Evolutionary conservation across 1,139 yeast species (phyloP).

Genomic region (Hemisphaericaspora lyxosophila): DNA sequence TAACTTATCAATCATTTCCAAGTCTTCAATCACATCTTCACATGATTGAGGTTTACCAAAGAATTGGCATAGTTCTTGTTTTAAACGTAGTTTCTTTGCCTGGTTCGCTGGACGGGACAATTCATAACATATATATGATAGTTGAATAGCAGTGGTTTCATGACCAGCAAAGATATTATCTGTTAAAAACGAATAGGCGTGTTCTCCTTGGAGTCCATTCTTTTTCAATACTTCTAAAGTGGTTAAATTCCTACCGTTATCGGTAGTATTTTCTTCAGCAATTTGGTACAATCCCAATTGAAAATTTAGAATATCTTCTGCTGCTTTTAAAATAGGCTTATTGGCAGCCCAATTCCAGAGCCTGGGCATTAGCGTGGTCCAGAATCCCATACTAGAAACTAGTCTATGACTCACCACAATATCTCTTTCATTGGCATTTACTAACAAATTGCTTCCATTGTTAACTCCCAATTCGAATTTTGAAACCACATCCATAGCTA

Average conservation of each 20-base stretch:
- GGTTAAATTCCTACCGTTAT: slow-evolving; percentile 22
- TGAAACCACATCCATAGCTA: slow-evolving; percentile 72
- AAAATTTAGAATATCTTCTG: slow-evolving; percentile 50
- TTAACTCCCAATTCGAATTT: slow-evolving; percentile 58
- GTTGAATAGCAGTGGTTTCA: slow-evolving; percentile 70
- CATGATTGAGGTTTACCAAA: slow-evolving; percentile 32
- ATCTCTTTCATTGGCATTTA: slow-evolving; percentile 36
- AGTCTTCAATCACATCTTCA: slow-evolving; percentile 28
- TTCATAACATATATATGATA: slow-evolving; percentile 61
- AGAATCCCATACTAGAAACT: slow-evolving; percentile 66
- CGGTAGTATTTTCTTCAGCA: slow-evolving; percentile 36
- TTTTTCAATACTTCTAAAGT: slow-evolving; percentile 37
- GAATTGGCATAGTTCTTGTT: slow-evolving; percentile 37
- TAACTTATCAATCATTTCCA: slow-evolving; percentile 47
- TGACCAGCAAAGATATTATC: slow-evolving; percentile 65
- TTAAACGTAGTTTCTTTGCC: slow-evolving; percentile 42
- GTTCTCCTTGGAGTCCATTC: slow-evolving; percentile 30
- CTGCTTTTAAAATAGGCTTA: slow-evolving; percentile 35
- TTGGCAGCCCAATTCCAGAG: slow-evolving; percentile 54
- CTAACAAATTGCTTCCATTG: slow-evolving; percentile 44
- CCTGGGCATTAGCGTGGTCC: slow-evolving; percentile 63
- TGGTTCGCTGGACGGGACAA: slow-evolving; percentile 51
- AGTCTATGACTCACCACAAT: slow-evolving; percentile 51
- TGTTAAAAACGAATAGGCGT: slow-evolving; percentile 42
- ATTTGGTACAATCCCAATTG: slow-evolving; percentile 41